These are phyloP conservation scores for Botrytis tulipae DNA, from an alignment of 2,329 filamentous ascomycete genomes.

Conservation along the genomic window DNA sequence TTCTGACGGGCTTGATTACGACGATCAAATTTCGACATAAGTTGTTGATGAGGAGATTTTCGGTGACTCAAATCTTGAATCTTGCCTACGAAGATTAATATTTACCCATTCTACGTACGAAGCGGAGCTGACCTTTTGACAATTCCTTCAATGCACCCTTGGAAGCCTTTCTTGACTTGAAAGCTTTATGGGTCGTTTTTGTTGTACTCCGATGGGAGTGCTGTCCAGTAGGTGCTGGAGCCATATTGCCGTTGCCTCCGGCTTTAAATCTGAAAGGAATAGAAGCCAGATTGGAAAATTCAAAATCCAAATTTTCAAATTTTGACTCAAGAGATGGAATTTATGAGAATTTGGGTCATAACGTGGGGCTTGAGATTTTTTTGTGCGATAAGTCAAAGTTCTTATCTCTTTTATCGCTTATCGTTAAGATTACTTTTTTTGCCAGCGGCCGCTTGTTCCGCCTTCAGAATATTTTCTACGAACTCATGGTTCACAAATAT, in stretches of 20 bases:
- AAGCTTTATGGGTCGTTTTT: slow-evolving; percentile 82
- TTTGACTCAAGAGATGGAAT: background rate
- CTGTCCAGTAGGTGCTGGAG: slow-evolving; percentile 61
- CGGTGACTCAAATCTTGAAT: slow-evolving; percentile 70
- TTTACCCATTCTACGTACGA: slow-evolving; percentile 16
- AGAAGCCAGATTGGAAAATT: slow-evolving; percentile 57
- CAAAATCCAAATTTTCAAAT: slow-evolving; percentile 8
- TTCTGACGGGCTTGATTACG: slow-evolving; percentile 93
- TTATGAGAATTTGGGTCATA: slow-evolving; percentile 7
- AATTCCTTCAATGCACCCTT: slow-evolving; percentile 84
- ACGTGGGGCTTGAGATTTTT: slow-evolving; percentile 17
- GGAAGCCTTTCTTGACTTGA: slow-evolving; percentile 87
- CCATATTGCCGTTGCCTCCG: slow-evolving; percentile 66
- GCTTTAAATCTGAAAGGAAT: slow-evolving; percentile 88
- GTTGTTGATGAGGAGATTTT: slow-evolving; percentile 90
- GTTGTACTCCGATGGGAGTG: slow-evolving; percentile 91
- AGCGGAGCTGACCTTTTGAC: slow-evolving; percentile 65
- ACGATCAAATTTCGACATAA: slow-evolving; percentile 96
- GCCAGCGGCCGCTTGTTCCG: background rate
- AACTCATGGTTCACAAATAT: slow-evolving; percentile 10
- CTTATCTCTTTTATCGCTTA: slow-evolving; percentile 23
- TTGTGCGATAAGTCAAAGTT: slow-evolving; percentile 24
- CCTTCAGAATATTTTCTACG: background rate
- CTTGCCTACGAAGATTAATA: slow-evolving; percentile 59
- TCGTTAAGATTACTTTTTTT: background rate